Base-by-base conservation (phyloP, 805 yeast species). In the Yamadazyma nakazawae region DNA sequence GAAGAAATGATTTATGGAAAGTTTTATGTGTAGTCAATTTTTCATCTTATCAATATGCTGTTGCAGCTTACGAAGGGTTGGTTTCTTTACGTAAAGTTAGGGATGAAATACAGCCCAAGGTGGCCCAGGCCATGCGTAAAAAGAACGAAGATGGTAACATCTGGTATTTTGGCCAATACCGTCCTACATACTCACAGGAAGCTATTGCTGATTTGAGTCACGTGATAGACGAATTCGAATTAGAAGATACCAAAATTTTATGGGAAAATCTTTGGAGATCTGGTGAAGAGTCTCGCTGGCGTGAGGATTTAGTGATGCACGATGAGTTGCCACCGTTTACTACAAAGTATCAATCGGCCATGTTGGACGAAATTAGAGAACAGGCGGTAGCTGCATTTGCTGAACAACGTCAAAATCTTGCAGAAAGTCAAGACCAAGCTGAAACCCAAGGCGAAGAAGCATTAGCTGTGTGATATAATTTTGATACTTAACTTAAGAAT, bases 261-360 rank as follows among this genome's bases (percentile, higher is more conserved):
- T 91, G 98, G 98, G 97, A 89, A 57, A 81, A 82, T 54, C 71
- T 79, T 44, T 90, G 96, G 95, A 79, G 96, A 64, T 81, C 81
- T 67, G 98, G 98, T 40, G 90, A 81, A 43, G 82, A 79, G 40
- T 68, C 74, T 52, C 75, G 84, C 63, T 90, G 97, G 97, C 70
- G 78, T 45, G 54, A 51, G 2, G 76, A 75, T 8, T 63, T 80
- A 44, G 82, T 83, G 13, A 67, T 75, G 51, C 96, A 88, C 67
- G 74, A 74, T n/a, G 65, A 68, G 48, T 66, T 88, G 54, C 84
- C 77, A 21, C 68, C 76, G 55, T 72, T 76, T 60, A 75, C 75
- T 50, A 80, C 88, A 18, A 80, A 86, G 56, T 86, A 85, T 57
- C 85, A 85, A 62, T 75, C 79, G 50, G 82, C 81, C 2, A 65